A percentile compares a stretch with the other conserved stretches of the same genome.
Evolutionary conservation across 2,329 filamentous ascomycete species (phyloP).

Genomic region (Hypomyces perniciosus): DNA sequence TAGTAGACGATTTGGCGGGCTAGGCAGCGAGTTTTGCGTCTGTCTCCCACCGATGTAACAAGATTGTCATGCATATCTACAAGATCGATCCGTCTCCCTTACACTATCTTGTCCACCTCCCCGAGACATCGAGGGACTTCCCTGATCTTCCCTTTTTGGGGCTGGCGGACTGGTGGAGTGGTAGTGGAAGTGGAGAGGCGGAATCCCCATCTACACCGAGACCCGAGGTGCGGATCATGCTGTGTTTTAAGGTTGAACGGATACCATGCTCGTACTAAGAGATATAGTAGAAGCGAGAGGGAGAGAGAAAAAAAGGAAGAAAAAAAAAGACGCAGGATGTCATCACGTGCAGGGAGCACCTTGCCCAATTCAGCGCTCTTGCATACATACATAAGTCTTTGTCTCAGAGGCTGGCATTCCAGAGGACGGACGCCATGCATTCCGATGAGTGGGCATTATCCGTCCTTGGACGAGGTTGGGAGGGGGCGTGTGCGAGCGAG

Average conservation of each 20-base stretch:
- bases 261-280: not conserved
- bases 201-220: too few species aligned
- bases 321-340: slow-evolving; percentile 6
- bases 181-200: too few species aligned
- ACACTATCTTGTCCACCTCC: slow-evolving; percentile 3
- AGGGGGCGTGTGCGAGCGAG: not conserved
- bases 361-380: slow-evolving; percentile 20
- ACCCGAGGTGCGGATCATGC: too few species aligned
- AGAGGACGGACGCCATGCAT: slow-evolving; percentile 23
- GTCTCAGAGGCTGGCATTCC: slow-evolving; percentile 33
- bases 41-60: slow-evolving; percentile 5
- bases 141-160: not conserved
- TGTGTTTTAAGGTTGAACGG: not conserved
- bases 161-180: too few species aligned
- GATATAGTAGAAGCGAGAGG: not conserved
- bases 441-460: slow-evolving; percentile 28
- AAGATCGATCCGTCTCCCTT: slow-evolving; percentile 6
- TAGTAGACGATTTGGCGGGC: slow-evolving; percentile 5
- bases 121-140: slow-evolving; percentile 8
- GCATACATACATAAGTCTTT: slow-evolving; percentile 24
- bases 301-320: not conserved
- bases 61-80: slow-evolving; percentile 13
- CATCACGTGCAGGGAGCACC: slow-evolving; percentile 22
- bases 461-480: slow-evolving; percentile 27
- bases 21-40: slow-evolving; percentile 3